phyloP scores from a whole-genome alignment of 2,329 filamentous ascomycete species.

The Fusarium sp. region DNA sequence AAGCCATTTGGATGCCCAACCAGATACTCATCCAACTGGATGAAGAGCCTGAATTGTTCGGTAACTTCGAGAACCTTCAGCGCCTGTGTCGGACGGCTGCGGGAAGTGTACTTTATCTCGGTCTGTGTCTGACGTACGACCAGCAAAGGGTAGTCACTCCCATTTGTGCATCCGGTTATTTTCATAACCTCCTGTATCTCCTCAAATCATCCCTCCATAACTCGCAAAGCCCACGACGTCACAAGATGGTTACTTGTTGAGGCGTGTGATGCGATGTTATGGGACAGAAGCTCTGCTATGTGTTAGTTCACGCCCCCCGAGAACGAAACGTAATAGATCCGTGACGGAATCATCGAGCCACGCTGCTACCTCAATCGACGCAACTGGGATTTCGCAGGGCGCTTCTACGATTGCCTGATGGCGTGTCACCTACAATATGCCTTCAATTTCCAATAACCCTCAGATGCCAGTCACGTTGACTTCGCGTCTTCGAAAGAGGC shows the following conservation, averaged over 20 bases:
- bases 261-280: not conserved
- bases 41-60: not conserved
- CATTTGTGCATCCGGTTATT: accelerated
- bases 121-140: not conserved
- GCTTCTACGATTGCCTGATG: not conserved
- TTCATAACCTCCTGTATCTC: not conserved
- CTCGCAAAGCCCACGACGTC: not conserved
- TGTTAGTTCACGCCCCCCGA: not conserved
- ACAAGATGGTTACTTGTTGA: too few species aligned
- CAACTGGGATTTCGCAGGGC: accelerated
- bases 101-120: not conserved
- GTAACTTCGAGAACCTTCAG: too few species aligned
- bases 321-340: accelerated
- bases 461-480: accelerated
- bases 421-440: accelerated
- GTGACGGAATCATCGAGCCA: not conserved
- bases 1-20: accelerated
- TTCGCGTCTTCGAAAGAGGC: accelerated
- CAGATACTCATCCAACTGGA: not conserved
- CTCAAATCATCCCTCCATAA: not conserved
- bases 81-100: accelerated
- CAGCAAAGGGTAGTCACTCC: not conserved
- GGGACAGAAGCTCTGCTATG: not conserved
- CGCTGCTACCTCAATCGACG: not conserved
- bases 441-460: not conserved